These are phyloP conservation scores for Hygrophorus pudorinus DNA, from an alignment of 768 basidiomycete species.

Conservation along the genomic window DNA sequence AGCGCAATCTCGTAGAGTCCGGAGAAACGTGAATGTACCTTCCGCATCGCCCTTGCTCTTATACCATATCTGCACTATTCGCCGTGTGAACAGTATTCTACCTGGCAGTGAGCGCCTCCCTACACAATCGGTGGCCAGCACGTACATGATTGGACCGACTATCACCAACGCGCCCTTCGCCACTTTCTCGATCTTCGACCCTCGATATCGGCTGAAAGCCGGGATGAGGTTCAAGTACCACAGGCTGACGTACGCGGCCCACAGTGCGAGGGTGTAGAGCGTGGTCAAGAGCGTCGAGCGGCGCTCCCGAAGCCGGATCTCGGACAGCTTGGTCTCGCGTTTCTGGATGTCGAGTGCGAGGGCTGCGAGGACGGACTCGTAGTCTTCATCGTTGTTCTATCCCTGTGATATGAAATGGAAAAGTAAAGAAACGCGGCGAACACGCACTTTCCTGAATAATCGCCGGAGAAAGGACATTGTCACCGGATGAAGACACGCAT, in stretches of 20 bases:
- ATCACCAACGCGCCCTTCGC: constrained; percentile 49
- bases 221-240: constrained; percentile 64
- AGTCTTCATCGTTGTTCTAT: constrained; percentile 50
- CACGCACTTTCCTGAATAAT: too few relatives aligned
- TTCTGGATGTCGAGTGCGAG: constrained; percentile 64
- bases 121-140: constrained; percentile 10
- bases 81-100: constrained; percentile 66
- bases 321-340: constrained; percentile 63
- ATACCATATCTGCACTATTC: constrained; percentile 82
- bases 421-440: too few relatives aligned
- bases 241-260: constrained; percentile 61
- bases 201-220: constrained; percentile 21
- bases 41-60: constrained; percentile 69
- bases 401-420: too few relatives aligned
- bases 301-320: constrained; percentile 79
- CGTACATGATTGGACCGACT: constrained; percentile 72
- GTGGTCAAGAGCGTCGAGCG: constrained; percentile 70
- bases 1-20: not conserved
- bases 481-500: too few relatives aligned
- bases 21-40: constrained; percentile 33
- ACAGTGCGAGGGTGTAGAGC: constrained; percentile 63
- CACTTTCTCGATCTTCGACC: constrained; percentile 29
- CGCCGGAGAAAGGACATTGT: too few relatives aligned
- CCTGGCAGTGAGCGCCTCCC: constrained; percentile 5
- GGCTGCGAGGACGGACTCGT: constrained; percentile 59